Conservation (phyloP, 2,329 filamentous ascomycete genomes). For the Neurospora crassa region DNA sequence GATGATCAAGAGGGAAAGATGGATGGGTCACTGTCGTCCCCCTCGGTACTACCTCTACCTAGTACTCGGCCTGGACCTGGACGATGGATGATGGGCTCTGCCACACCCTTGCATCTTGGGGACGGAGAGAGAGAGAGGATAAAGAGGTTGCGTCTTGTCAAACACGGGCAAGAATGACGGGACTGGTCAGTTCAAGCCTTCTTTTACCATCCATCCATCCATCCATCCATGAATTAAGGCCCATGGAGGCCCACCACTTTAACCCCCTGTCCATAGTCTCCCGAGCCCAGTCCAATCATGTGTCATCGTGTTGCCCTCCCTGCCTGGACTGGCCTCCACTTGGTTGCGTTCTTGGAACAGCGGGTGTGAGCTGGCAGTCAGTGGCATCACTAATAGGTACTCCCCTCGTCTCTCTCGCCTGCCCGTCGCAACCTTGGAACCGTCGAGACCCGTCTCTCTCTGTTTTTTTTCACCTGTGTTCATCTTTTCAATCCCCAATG, state of each 20-base stretch:
- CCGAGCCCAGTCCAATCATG: conserved; percentile 16
- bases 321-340: conserved; percentile 14
- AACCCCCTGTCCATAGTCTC: conserved; percentile 14
- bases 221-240: not conserved
- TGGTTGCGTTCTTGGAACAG: conserved; percentile 17
- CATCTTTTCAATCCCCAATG: not conserved
- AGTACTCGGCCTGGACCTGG: not conserved
- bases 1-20: conserved; percentile 3
- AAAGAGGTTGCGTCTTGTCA: not conserved
- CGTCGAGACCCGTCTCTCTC: not conserved
- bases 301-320: conserved; percentile 9
- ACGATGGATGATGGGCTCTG: not conserved
- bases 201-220: not conserved
- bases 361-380: conserved; percentile 19
- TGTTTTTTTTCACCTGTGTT: not conserved
- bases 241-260: not conserved
- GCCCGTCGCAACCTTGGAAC: not conserved
- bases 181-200: not conserved
- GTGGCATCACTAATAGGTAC: not conserved
- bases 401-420: not conserved
- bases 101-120: not conserved
- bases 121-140: not conserved
- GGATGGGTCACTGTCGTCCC: not conserved
- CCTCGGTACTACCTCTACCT: too few relatives aligned
- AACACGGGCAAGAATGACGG: not conserved